Evolutionary conservation across 306 rosid species (phyloP), one percentile per base, ranked within the genome.

Genomic region (Pyrus betulifolia): DNA sequence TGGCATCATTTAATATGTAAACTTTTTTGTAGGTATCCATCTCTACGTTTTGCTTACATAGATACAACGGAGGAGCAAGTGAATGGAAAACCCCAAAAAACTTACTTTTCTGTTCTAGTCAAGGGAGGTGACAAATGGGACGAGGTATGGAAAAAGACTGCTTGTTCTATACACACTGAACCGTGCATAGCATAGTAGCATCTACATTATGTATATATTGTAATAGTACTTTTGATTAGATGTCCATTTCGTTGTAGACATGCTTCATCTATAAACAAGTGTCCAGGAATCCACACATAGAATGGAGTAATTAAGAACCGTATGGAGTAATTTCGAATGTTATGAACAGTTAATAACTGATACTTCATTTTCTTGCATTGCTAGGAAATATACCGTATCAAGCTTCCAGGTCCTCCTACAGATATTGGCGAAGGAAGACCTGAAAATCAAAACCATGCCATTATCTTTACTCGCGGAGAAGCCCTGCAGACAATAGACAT

Each of bases 401-500:
- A 83, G 89, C 98, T 95, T 75, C 98, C 98, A 54, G 98, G 98
- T 72, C 78, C 86, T 81, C 98, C 98, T 38, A 87, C 91, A 51
- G 93, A 58, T 27, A 90, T 95, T 72, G 98, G 98, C 65, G 98
- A 95, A 88, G 97, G 98, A 72, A 95, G 86, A 81, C 97, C 98
- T 60, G 98, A 95, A 85, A 95, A 95, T 81, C 97, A 95, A 89
- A 95, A 95, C 72, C 98, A 95, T 88, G 98, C 98, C 77, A 90
- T 95, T 81, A 71, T 95, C 82, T 95, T 95, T 84, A 92, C 98
- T 55, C 97, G 98, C 52, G 98, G 97, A 44, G 97, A 95, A 86
- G 98, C 97, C 70, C 81, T 95, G 75, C 98, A 95, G 84, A 92
- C 97, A 52, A 95, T 95, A 83, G 97, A 95, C 90, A 92, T 95